These are phyloP conservation scores for Heterobasidion parviporum DNA, from an alignment of 1,284 basidiomycete genomes.

Conservation along the genomic window DNA sequence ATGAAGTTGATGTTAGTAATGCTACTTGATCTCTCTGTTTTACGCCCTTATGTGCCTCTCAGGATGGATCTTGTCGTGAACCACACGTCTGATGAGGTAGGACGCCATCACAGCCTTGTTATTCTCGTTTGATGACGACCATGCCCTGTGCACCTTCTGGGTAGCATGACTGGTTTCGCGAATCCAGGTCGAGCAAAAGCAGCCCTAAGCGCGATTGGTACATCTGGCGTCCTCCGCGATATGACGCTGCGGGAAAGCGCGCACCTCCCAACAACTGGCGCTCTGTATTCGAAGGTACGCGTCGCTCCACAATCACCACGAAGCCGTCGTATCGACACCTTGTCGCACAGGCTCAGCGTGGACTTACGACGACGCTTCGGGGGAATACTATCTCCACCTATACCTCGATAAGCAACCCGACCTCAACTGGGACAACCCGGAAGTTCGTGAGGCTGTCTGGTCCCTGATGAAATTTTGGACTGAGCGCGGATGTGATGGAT, in stretches of 20 bases:
- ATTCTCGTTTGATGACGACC: background rate
- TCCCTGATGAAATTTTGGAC: conserved; percentile 71
- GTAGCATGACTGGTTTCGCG: conserved; percentile 65
- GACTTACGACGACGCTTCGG: conserved; percentile 61
- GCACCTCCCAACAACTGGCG: conserved; percentile 71
- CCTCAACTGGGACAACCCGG: conserved; percentile 70
- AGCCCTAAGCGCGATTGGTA: conserved; percentile 67
- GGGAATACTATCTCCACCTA: conserved; percentile 72
- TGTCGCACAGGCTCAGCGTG: conserved; percentile 51
- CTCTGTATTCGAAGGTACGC: conserved; percentile 53
- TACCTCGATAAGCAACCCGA: conserved; percentile 71
- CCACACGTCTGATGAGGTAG: conserved; percentile 66
- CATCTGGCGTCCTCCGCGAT: conserved; percentile 63
- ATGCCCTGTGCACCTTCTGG: conserved; percentile 14
- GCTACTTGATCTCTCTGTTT: background rate
- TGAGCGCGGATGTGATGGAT: conserved; percentile 67
- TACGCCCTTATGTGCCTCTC: background rate
- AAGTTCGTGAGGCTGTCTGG: conserved; percentile 54
- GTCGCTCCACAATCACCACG: background rate
- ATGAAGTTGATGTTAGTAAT: conserved; percentile 60
- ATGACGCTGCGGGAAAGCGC: conserved; percentile 41
- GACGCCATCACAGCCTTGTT: background rate
- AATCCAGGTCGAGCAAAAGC: conserved; percentile 51
- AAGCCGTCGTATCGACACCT: background rate
- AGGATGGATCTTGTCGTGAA: conserved; percentile 81